Conservation (phyloP, 495 filamentous ascomycete genomes). For the Penicillium atrosanguineum region DNA sequence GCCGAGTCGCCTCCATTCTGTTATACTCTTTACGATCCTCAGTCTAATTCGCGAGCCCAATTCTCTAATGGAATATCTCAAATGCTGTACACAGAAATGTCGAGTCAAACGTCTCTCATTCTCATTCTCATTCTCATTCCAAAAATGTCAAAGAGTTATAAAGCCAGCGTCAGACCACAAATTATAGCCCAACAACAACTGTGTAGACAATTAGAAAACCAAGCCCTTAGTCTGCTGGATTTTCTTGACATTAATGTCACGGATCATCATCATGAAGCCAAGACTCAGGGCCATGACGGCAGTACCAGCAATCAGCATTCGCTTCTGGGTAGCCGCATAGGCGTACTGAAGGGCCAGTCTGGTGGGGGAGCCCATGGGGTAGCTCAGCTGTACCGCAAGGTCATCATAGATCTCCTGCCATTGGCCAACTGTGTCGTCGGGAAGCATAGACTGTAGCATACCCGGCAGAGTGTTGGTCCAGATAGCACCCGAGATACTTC, state of each 20-base stretch:
- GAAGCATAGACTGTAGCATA: conserved; percentile 53
- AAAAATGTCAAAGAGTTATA: neutral
- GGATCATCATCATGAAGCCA: conserved; percentile 46
- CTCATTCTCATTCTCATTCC: neutral
- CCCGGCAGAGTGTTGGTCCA: conserved; percentile 60
- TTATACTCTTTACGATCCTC: neutral
- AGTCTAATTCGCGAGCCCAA: neutral
- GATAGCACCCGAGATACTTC: conserved; percentile 59
- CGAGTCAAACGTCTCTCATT: neutral
- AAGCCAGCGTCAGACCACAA: neutral
- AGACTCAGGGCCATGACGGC: conserved; percentile 49
- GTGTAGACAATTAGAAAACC: conserved; percentile 18
- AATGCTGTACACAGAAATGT: neutral
- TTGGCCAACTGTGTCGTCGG: conserved; percentile 36
- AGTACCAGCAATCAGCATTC: conserved; percentile 52
- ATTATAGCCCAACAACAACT: neutral
- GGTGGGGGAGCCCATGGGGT: conserved; percentile 46
- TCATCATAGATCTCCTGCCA: conserved; percentile 50
- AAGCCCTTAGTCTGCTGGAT: conserved; percentile 39
- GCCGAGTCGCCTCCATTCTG: too few species aligned
- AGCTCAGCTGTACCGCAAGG: conserved; percentile 51
- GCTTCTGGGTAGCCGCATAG: conserved; percentile 54
- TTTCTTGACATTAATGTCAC: conserved; percentile 56
- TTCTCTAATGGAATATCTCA: neutral
- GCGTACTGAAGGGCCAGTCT: conserved; percentile 53